Evolutionary conservation across 768 basidiomycete species (phyloP).

Genomic region (Lentinula raphanica): DNA sequence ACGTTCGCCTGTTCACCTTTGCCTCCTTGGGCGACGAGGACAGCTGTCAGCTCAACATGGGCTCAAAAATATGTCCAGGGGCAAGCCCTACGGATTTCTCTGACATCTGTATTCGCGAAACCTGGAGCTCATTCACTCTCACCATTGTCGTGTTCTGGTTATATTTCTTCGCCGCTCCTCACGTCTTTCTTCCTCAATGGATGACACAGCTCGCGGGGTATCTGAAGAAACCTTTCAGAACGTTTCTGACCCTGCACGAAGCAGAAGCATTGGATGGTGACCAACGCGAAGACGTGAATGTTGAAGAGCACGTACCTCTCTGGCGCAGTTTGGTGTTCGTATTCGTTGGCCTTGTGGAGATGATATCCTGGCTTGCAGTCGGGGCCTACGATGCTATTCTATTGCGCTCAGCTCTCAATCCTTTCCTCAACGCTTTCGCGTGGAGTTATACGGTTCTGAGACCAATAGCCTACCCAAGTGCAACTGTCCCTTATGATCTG

Average conservation of each 20-base stretch:
- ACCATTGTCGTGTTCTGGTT: constrained; percentile 44
- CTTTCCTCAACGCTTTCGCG: constrained; percentile 43
- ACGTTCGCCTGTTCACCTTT: not conserved
- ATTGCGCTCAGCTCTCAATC: constrained; percentile 23
- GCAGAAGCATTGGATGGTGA: constrained; percentile 43
- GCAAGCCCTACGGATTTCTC: constrained; percentile 28
- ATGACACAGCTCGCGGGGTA: constrained; percentile 18
- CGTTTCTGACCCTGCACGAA: constrained; percentile 25
- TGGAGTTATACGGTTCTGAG: constrained; percentile 67
- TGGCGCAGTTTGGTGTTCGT: constrained; percentile 61
- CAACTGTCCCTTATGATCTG: constrained; percentile 61
- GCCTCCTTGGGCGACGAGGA: not conserved
- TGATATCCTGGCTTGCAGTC: constrained; percentile 53
- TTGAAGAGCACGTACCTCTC: constrained; percentile 32
- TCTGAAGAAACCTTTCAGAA: constrained; percentile 16
- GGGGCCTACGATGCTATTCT: constrained; percentile 51
- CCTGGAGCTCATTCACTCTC: constrained; percentile 49
- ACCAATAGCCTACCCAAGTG: constrained; percentile 44
- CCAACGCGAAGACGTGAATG: constrained; percentile 17
- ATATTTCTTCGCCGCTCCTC: constrained; percentile 23
- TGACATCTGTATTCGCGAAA: constrained; percentile 40
- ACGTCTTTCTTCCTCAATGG: constrained; percentile 14
- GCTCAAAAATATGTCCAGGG: not conserved
- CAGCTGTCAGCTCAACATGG: not conserved
- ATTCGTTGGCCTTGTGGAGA: constrained; percentile 49